Evolutionary conservation across 805 yeast species (phyloP).

Genomic region (Starmerella bombi): DNA sequence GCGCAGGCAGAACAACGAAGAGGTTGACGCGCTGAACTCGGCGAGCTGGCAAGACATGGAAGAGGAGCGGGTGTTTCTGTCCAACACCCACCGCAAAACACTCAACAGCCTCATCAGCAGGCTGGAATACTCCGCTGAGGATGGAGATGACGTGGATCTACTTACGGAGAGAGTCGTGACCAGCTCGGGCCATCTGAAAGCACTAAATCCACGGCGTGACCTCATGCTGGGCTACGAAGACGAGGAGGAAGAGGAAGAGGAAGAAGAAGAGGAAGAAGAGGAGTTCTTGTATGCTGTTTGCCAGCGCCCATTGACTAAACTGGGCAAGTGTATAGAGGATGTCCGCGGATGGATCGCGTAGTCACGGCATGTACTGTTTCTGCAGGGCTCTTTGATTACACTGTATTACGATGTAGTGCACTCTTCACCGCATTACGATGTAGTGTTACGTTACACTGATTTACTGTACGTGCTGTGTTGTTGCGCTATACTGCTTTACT

Average conservation of each 20-base stretch:
- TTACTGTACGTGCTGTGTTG: too few species aligned
- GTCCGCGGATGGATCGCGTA: too few species aligned
- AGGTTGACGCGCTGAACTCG: conserved; percentile 5
- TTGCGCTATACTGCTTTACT: too few species aligned
- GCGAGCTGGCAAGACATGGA: conserved; percentile 16
- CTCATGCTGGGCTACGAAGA: conserved; percentile 3
- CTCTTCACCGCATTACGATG: too few species aligned
- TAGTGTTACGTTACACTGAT: too few species aligned
- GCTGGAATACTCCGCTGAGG: conserved; percentile 12
- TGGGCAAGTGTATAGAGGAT: too few species aligned
- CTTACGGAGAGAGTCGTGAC: conserved; percentile 13
- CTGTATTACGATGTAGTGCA: too few species aligned
- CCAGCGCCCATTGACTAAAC: conserved; percentile 8
- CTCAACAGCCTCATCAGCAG: conserved; percentile 7
- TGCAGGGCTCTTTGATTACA: too few species aligned
- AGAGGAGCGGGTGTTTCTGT: conserved; percentile 11
- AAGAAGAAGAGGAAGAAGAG: conserved; percentile 1
- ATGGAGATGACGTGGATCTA: conserved; percentile 19
- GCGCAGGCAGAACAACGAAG: conserved; percentile 3
- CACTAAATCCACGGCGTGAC: conserved; percentile 9
- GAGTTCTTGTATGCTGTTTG: conserved; percentile 7
- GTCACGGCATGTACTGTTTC: too few species aligned
- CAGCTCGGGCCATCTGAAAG: conserved; percentile 17
- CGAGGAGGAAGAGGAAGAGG: conserved; percentile 3
- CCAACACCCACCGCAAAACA: conserved; percentile 9